phyloP scores from a whole-genome alignment of 2,329 filamentous ascomycete species.

The Exophiala bonariae region DNA sequence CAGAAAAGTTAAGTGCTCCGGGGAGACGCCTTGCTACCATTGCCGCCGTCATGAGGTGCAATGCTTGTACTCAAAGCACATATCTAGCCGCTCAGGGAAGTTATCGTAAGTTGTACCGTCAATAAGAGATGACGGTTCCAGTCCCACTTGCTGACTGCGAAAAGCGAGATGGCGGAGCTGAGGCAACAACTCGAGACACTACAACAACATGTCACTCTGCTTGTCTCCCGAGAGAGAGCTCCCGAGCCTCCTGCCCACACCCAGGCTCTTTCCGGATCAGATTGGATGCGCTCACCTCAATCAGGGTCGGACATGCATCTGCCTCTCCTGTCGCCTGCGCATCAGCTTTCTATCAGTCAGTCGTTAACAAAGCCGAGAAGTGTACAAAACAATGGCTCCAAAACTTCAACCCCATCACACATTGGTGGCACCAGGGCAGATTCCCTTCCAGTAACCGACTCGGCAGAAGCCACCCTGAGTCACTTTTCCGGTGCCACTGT shows the following conservation, averaged over 20 bases:
- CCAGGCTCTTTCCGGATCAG: background rate
- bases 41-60: conserved; percentile 10
- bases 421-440: background rate
- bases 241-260: background rate
- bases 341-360: background rate
- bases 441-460: background rate
- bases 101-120: conserved; percentile 6
- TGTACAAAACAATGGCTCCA: background rate
- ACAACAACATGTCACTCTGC: conserved; percentile 8
- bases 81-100: background rate
- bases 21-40: conserved; percentile 15
- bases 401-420: background rate
- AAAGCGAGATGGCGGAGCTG: conserved; percentile 8
- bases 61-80: conserved; percentile 10
- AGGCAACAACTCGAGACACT: conserved; percentile 9
- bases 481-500: background rate
- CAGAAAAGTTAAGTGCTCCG: conserved; percentile 18
- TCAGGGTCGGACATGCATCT: background rate
- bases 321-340: background rate
- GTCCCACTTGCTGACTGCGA: background rate
- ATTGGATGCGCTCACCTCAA: conserved; percentile 4
- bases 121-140: background rate
- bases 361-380: background rate
- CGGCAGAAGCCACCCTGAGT: background rate
- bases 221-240: conserved; percentile 6